phyloP scores from a whole-genome alignment of 345 rosid genomes.

The Camelina neglecta region DNA sequence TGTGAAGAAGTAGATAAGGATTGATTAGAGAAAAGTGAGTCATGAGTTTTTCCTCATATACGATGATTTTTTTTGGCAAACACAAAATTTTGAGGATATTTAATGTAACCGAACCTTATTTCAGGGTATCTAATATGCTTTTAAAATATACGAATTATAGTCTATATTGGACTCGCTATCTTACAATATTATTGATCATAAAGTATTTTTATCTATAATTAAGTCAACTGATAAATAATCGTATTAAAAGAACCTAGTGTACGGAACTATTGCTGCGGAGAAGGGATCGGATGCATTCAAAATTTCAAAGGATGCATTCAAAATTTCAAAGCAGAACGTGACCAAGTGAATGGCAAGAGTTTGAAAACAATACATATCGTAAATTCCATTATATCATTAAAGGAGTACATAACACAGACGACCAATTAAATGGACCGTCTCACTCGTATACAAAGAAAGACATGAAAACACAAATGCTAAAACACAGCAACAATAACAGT shows the following conservation, averaged over 20 bases:
- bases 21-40: not conserved
- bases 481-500: slow-evolving; percentile 9
- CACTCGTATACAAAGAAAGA: not conserved
- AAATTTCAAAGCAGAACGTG: slow-evolving; percentile 7
- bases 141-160: not conserved
- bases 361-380: slow-evolving; percentile 18
- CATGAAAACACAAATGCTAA: slow-evolving; percentile 23
- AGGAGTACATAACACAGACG: slow-evolving; percentile 23
- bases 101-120: not conserved
- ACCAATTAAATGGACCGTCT: slow-evolving; percentile 31
- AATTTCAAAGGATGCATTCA: too few species aligned
- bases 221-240: not conserved
- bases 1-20: not conserved
- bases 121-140: not conserved
- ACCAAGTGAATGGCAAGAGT: not conserved
- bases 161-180: not conserved
- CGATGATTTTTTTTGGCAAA: not conserved
- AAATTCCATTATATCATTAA: slow-evolving; percentile 23
- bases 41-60: not conserved
- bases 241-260: not conserved
- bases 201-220: not conserved
- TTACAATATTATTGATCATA: not conserved
- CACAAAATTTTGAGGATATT: not conserved
- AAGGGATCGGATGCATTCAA: not conserved
- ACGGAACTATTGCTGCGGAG: not conserved